These are phyloP conservation scores for Mycena amicta DNA, from an alignment of 768 basidiomycete genomes.

Conservation along the genomic window DNA sequence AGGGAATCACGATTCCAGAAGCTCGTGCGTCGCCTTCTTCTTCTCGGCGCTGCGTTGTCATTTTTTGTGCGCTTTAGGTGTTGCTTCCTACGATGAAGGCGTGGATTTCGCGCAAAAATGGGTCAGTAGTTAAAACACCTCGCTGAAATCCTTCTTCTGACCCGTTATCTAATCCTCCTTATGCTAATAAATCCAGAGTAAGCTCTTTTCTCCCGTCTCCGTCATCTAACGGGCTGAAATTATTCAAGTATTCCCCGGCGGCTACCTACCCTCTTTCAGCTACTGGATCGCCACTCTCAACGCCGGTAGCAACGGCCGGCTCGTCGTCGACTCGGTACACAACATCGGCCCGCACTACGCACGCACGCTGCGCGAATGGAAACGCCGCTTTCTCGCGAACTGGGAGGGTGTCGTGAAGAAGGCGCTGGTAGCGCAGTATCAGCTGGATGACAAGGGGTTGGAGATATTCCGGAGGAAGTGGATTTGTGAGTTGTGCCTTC, in stretches of 20 bases:
- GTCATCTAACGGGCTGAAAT: not conserved
- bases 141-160: too few species aligned
- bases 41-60: not conserved
- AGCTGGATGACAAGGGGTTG: constrained; percentile 7
- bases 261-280: constrained; percentile 54
- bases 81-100: constrained; percentile 37
- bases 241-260: constrained; percentile 53
- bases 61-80: constrained; percentile 27
- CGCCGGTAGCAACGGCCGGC: constrained; percentile 42
- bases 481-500: constrained; percentile 17
- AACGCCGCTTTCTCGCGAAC: constrained; percentile 43
- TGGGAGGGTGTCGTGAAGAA: constrained; percentile 47
- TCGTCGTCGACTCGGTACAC: constrained; percentile 52
- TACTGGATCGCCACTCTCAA: constrained; percentile 42
- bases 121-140: constrained; percentile 33
- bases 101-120: constrained; percentile 62
- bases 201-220: not conserved
- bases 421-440: constrained; percentile 45
- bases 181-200: too few species aligned
- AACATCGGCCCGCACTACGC: constrained; percentile 68
- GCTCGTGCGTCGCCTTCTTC: constrained; percentile 30
- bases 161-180: too few species aligned
- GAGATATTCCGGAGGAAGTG: constrained; percentile 21
- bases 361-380: constrained; percentile 60
- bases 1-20: constrained; percentile 60